These are phyloP conservation scores for Inga laurina DNA, from an alignment of 306 rosid species.

Conservation along the genomic window DNA sequence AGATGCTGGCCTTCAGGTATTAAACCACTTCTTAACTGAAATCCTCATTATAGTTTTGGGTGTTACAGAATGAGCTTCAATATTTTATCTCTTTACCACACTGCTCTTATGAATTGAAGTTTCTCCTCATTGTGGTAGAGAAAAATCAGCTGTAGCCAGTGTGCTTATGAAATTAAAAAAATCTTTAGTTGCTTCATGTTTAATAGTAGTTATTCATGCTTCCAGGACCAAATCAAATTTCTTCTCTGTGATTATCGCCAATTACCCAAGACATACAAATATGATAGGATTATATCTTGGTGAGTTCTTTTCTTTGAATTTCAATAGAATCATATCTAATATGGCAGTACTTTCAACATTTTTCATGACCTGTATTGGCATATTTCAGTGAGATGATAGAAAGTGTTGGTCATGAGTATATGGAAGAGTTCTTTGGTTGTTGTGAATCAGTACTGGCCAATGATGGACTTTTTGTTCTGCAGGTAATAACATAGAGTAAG, in stretches of 20 bases:
- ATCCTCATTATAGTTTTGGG: conserved; percentile 1
- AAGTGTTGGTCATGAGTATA: conserved; percentile 79
- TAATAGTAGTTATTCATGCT: conserved; percentile 1
- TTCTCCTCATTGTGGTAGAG: conserved; percentile 18
- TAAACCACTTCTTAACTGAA: background rate
- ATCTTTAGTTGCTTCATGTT: background rate
- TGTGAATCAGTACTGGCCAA: conserved; percentile 75
- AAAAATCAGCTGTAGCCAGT: background rate
- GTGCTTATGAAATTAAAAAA: background rate
- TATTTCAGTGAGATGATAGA: conserved; percentile 87
- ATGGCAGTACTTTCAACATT: background rate
- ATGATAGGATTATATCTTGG: conserved; percentile 88
- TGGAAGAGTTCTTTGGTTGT: conserved; percentile 75
- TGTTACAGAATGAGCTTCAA: background rate
- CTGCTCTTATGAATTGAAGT: background rate
- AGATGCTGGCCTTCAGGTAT: conserved; percentile 83
- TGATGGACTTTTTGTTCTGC: conserved; percentile 75
- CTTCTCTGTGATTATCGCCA: conserved; percentile 87
- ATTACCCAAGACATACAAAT: conserved; percentile 54
- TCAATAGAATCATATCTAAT: background rate
- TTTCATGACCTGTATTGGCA: conserved; percentile 17
- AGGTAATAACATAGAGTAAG: conserved; percentile 44
- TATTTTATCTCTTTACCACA: background rate
- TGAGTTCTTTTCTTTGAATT: conserved; percentile 34
- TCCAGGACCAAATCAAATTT: conserved; percentile 69